A percentile compares a stretch with the other conserved stretches of the same genome.
phyloP scores from a whole-genome alignment of 495 filamentous ascomycete species.

The Talaromyces wortmannii region DNA sequence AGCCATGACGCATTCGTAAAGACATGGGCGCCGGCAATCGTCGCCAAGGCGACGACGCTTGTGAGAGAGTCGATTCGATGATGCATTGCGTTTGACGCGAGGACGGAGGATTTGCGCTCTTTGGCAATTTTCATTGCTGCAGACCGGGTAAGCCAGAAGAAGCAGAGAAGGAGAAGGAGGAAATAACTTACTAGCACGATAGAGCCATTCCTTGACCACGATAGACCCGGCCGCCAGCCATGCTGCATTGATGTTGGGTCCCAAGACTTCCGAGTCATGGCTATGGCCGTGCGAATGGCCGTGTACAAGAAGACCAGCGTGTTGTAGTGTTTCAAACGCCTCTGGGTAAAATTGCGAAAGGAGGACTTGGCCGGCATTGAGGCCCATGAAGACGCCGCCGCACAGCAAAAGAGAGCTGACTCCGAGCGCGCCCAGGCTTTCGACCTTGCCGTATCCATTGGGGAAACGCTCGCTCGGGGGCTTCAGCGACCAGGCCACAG shows the following conservation, averaged over 20 bases:
- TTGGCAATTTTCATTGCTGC: slow-evolving; percentile 94
- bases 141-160: not conserved
- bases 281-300: slow-evolving; percentile 55
- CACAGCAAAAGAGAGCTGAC: slow-evolving; percentile 83
- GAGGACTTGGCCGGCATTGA: slow-evolving; percentile 66
- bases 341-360: slow-evolving; percentile 77
- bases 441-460: slow-evolving; percentile 91
- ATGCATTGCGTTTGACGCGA: slow-evolving; percentile 95
- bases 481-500: slow-evolving; percentile 83
- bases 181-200: slow-evolving; percentile 75
- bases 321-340: slow-evolving; percentile 53
- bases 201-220: slow-evolving; percentile 91
- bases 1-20: slow-evolving; percentile 80
- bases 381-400: slow-evolving; percentile 86
- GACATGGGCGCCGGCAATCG: slow-evolving; percentile 84
- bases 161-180: not conserved
- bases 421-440: slow-evolving; percentile 86
- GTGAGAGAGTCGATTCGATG: slow-evolving; percentile 95
- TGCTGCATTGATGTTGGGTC: slow-evolving; percentile 83
- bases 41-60: slow-evolving; percentile 81
- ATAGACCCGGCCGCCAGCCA: slow-evolving; percentile 95
- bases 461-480: slow-evolving; percentile 79
- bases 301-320: slow-evolving; percentile 42
- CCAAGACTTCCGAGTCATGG: slow-evolving; percentile 48
- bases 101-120: slow-evolving; percentile 87